A percentile compares a stretch with the other conserved stretches of the same genome.
Evolutionary conservation across 306 rosid genomes (phyloP).

Genomic region (Adenanthera pavonina): DNA sequence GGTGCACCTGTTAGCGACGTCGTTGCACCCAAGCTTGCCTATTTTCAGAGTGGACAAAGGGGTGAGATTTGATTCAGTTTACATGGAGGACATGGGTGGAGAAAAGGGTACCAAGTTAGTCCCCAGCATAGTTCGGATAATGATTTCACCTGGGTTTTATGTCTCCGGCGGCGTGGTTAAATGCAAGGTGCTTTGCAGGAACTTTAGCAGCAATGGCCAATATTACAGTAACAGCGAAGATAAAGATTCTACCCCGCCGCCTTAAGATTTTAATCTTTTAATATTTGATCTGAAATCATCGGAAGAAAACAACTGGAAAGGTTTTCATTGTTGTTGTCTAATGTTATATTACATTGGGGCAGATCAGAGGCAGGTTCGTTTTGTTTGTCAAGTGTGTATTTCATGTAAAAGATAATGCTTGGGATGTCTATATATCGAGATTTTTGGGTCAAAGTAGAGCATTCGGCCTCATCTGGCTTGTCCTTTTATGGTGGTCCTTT

Average conservation of each 20-base stretch:
- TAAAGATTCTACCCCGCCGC: slow-evolving; percentile 46
- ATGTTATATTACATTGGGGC: neutral
- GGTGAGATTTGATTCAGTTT: slow-evolving; percentile 62
- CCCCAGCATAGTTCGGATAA: slow-evolving; percentile 68
- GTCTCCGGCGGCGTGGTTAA: slow-evolving; percentile 75
- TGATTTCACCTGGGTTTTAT: slow-evolving; percentile 94
- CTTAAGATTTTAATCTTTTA: neutral
- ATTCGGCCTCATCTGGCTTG: slow-evolving; percentile 45
- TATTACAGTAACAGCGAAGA: slow-evolving; percentile 28
- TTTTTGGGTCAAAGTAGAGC: slow-evolving; percentile 48
- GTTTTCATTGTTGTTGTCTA: slow-evolving; percentile 9
- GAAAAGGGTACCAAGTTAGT: slow-evolving; percentile 58
- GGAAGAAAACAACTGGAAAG: slow-evolving; percentile 20
- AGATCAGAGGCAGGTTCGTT: neutral
- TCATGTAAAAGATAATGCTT: slow-evolving; percentile 21
- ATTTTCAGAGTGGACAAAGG: slow-evolving; percentile 78
- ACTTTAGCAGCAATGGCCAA: slow-evolving; percentile 45
- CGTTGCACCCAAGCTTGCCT: slow-evolving; percentile 74
- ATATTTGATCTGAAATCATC: neutral
- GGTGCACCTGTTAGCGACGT: slow-evolving; percentile 77
- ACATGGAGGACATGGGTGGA: slow-evolving; percentile 89
- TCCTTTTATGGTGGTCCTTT: slow-evolving; percentile 34
- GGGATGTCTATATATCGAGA: slow-evolving; percentile 20
- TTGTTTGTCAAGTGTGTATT: neutral
- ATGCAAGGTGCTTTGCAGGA: slow-evolving; percentile 89